Percentiles rank a stretch among this genome's conserved stretches.
Evolutionary conservation across 331 rosid species (phyloP).

Genomic region (Acacia pycnantha): DNA sequence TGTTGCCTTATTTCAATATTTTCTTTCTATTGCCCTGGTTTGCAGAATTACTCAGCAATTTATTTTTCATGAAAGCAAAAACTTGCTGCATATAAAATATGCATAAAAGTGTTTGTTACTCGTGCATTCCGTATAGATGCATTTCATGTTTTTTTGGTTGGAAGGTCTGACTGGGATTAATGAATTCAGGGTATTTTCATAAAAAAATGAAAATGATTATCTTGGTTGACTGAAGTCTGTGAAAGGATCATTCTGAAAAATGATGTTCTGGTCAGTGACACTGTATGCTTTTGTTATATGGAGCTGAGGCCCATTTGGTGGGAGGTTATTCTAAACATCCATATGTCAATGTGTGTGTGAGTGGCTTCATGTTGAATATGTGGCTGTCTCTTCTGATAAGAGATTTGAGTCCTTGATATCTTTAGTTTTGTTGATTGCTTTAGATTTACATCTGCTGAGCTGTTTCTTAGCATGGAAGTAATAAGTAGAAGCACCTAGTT

Average conservation of each 20-base stretch:
- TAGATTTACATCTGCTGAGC: not conserved
- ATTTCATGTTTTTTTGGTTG: not conserved
- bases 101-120: not conserved
- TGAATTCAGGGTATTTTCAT: not conserved
- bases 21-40: constrained; percentile 14
- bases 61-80: not conserved
- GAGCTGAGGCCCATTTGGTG: not conserved
- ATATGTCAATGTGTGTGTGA: not conserved
- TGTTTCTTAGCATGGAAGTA: not conserved
- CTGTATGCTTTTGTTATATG: not conserved
- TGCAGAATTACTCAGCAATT: constrained; percentile 2
- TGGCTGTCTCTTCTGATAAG: not conserved
- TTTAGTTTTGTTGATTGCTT: constrained; percentile 1
- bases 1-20: constrained; percentile 16
- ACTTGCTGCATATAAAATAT: not conserved
- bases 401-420: not conserved
- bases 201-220: not conserved
- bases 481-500: not conserved
- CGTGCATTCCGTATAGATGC: not conserved
- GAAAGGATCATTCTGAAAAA: not conserved
- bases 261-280: not conserved
- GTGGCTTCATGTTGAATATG: not conserved
- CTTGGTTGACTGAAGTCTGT: constrained; percentile 8
- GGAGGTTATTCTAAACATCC: not conserved
- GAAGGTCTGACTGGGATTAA: not conserved